These are phyloP conservation scores for Monosporascus sp. DNA, from an alignment of 2,329 filamentous ascomycete species.

Conservation along the genomic window DNA sequence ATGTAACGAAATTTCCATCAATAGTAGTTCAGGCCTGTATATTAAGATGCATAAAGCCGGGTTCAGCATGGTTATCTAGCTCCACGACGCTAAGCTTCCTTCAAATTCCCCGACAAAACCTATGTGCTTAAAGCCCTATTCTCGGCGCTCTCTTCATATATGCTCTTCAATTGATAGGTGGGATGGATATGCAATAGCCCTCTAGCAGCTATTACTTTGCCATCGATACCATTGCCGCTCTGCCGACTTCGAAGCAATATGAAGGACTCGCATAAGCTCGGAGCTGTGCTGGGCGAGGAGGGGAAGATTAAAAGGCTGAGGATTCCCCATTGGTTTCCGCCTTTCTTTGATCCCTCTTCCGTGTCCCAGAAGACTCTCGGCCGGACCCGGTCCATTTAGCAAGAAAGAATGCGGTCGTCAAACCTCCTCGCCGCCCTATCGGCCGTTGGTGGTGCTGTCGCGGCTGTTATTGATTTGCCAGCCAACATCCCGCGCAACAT, in stretches of 20 bases:
- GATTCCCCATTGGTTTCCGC: not conserved
- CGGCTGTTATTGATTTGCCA: constrained; percentile 22
- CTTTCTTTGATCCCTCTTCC: not conserved
- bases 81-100: not conserved
- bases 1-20: not conserved
- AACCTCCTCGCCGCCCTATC: constrained; percentile 15
- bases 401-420: constrained; percentile 18
- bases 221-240: too few species aligned
- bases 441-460: constrained; percentile 17
- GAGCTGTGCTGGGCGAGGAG: not conserved
- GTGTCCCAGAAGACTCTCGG: not conserved
- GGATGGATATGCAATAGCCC: too few species aligned
- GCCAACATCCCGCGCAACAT: constrained; percentile 29
- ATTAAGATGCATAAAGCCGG: not conserved
- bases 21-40: not conserved
- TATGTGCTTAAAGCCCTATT: too few species aligned
- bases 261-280: too few species aligned
- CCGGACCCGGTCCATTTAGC: not conserved
- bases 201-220: too few species aligned
- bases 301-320: not conserved
- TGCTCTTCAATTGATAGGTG: too few species aligned
- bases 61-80: not conserved
- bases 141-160: too few species aligned
- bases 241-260: too few species aligned
- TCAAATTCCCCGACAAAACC: too few species aligned